A percentile compares a stretch with the other conserved stretches of the same genome.
These are phyloP conservation scores for Beta corolliflora DNA, from an alignment of 179 eudicot genomes.

Conservation along the genomic window DNA sequence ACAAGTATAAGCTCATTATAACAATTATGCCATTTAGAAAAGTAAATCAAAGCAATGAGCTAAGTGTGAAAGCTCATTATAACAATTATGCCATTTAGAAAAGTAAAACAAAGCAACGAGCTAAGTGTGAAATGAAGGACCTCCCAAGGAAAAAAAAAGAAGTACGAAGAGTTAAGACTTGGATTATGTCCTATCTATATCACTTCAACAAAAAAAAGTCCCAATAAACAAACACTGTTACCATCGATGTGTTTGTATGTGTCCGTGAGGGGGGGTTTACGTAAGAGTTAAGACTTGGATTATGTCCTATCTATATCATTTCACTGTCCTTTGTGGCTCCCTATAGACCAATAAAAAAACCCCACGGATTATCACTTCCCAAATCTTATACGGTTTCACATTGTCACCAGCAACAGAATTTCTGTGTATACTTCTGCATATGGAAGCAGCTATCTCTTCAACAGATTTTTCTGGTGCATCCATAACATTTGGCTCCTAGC, in stretches of 20 bases:
- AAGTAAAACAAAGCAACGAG: not conserved
- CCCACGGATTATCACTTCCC: not conserved
- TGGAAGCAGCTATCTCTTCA: not conserved
- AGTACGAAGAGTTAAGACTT: not conserved
- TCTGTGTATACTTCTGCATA: not conserved
- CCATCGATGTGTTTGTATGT: not conserved
- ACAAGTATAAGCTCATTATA: conserved; percentile 5
- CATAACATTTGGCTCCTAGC: not conserved
- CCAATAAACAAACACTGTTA: not conserved
- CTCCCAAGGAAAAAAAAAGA: not conserved
- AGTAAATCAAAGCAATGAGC: not conserved
- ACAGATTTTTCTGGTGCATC: not conserved
- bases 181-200: no score
- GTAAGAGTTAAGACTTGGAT: not conserved
- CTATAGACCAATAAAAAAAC: not conserved
- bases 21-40: not conserved
- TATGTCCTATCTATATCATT: not conserved
- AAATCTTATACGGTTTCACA: not conserved
- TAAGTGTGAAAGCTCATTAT: not conserved
- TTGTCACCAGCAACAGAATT: no score
- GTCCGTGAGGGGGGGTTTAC: not conserved
- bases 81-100: not conserved
- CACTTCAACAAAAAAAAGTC: not conserved
- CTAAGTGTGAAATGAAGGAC: not conserved
- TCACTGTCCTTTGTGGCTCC: not conserved